phyloP scores from a whole-genome alignment of 2,329 filamentous ascomycete species.

The Ascochyta rabiei region DNA sequence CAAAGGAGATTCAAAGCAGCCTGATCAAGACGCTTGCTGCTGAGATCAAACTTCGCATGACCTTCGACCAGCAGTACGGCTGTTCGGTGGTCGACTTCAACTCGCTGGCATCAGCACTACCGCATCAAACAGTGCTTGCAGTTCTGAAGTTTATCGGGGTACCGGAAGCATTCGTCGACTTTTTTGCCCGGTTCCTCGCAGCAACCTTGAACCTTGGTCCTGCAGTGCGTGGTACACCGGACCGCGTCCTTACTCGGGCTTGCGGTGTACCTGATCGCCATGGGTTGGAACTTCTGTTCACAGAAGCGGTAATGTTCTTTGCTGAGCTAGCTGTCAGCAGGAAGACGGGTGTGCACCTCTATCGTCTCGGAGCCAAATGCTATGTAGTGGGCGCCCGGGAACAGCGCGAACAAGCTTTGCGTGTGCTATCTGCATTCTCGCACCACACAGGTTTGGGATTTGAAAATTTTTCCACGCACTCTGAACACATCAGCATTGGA shows the following conservation, averaged over 20 bases:
- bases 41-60: conserved; percentile 28
- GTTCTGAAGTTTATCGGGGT: conserved; percentile 66
- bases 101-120: conserved; percentile 63
- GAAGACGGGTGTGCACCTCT: conserved; percentile 27
- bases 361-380: conserved; percentile 31
- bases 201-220: conserved; percentile 34
- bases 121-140: conserved; percentile 64
- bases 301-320: conserved; percentile 37
- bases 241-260: conserved; percentile 24
- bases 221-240: conserved; percentile 23
- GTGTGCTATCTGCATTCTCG: conserved; percentile 22
- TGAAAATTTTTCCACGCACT: not conserved
- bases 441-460: conserved; percentile 24
- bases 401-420: conserved; percentile 9
- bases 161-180: conserved; percentile 60
- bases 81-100: conserved; percentile 37
- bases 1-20: conserved; percentile 24
- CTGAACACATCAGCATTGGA: conserved; percentile 19
- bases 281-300: conserved; percentile 31
- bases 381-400: conserved; percentile 32
- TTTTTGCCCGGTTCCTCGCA: conserved; percentile 61
- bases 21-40: conserved; percentile 35
- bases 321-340: conserved; percentile 31
- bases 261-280: conserved; percentile 32
- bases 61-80: conserved; percentile 23